Conservation (phyloP, 495 filamentous ascomycete genomes). For the Beverwykella pulmonaria region DNA sequence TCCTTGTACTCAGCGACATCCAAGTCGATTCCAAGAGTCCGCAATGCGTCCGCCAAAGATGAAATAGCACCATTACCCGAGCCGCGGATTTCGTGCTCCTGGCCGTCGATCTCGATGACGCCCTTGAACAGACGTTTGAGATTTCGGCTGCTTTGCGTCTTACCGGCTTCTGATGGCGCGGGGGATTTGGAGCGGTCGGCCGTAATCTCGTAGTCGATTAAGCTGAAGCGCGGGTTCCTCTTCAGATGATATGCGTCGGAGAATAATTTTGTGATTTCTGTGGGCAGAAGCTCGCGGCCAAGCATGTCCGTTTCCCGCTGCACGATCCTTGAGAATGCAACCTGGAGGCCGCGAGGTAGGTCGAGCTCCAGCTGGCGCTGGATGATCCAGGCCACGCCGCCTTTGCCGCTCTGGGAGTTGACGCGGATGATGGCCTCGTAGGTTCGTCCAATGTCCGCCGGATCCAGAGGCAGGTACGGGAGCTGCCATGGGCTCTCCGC, state of each 20-base stretch:
- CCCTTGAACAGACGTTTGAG: conserved; percentile 84
- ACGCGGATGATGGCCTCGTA: conserved; percentile 98
- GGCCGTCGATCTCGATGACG: conserved; percentile 79
- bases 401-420: conserved; percentile 95
- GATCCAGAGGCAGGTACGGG: conserved; percentile 92
- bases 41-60: conserved; percentile 79
- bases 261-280: conserved; percentile 85
- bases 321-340: conserved; percentile 87
- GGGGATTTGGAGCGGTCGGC: conserved; percentile 81
- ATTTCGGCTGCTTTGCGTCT: conserved; percentile 72
- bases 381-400: conserved; percentile 93
- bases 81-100: conserved; percentile 76
- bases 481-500: conserved; percentile 69
- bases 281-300: conserved; percentile 78
- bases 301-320: conserved; percentile 73
- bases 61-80: conserved; percentile 90
- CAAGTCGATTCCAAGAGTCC: conserved; percentile 79
- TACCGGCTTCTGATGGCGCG: conserved; percentile 63
- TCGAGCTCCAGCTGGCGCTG: conserved; percentile 85
- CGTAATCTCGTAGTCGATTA: conserved; percentile 91
- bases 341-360: conserved; percentile 87
- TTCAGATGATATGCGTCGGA: conserved; percentile 82
- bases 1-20: conserved; percentile 97
- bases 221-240: conserved; percentile 75
- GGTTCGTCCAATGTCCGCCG: conserved; percentile 88